Evolutionary conservation across 441 rosid genomes (phyloP).

Genomic region (Gossypium schwendimanii): DNA sequence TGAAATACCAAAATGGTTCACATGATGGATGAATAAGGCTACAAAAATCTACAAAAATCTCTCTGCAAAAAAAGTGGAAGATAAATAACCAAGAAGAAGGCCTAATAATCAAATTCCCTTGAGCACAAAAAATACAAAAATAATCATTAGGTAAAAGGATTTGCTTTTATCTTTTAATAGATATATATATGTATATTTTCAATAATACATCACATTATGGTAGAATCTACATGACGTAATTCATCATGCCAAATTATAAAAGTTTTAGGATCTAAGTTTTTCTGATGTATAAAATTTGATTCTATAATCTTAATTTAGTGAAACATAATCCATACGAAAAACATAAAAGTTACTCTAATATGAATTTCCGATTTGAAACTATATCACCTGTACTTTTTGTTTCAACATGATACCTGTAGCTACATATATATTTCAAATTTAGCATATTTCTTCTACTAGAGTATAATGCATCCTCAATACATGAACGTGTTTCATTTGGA

Average conservation of each 20-base stretch:
- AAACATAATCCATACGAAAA: no score
- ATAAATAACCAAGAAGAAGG: neutral
- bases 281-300: no score
- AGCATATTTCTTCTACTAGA: no score
- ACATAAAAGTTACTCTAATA: neutral
- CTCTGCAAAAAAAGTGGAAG: no score
- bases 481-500: neutral
- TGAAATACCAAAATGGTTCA: neutral
- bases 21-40: neutral
- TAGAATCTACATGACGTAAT: no score
- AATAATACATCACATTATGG: no score
- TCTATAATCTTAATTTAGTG: no score
- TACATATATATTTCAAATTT: no score
- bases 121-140: neutral
- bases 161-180: neutral
- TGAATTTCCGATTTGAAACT: no score
- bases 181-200: no score
- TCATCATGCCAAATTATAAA: neutral
- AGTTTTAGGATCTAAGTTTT: neutral
- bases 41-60: neutral
- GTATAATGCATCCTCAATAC: neutral
- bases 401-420: neutral
- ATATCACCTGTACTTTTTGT: neutral
- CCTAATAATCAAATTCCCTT: neutral
- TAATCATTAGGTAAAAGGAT: no score